Evolutionary conservation across 148 eudicot species (phyloP), one percentile per base, ranked within the genome.

Genomic region (Cornus suecica): DNA sequence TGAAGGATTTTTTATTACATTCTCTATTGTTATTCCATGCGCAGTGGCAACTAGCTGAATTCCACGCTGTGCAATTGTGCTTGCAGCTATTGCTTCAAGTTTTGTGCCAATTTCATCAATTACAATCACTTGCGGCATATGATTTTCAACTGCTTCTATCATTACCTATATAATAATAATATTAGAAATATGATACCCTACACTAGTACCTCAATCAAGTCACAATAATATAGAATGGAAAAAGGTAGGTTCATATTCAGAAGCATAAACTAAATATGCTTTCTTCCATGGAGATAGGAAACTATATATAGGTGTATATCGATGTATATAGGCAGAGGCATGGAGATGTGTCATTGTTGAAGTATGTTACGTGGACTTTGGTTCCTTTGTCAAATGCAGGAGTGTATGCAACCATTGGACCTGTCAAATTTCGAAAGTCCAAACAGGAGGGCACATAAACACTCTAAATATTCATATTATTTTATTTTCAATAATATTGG

Each of bases 1-100:
- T 28, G 94, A 89, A 78, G 99, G 99, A 87, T 94, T 94, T 88
- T 86, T 87, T 69, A 91, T 86, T 84, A 94, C 84, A 76, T 94
- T 94, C 60, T 90, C 96, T 34, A 94, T 94, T 32, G 99, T 94
- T 77, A 90, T 82, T 82, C 99, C 99, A 90, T 94, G 99, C 76
- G 99, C 99, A 80, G 99, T 89, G 76, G 96, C 99, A 83, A 94
- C 99, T 84, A 94, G 86, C 83, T 92, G 99, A 84, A 94, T 94
- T 77, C 99, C 97, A 76, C 99, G 97, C 80, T 94, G 99, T 74
- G 99, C 85, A 79, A 92, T 94, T 65, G 97, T 94, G 85, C 97
- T 94, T 64, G 99, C 99, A 81, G 99, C 97, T 81, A 89, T 66
- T 66, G 99, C 99, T 86, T 94, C 99, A 70, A 94, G 99, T 82